Evolutionary conservation across 1,284 basidiomycete genomes (phyloP).

Genomic region (Porodaedalea pini): DNA sequence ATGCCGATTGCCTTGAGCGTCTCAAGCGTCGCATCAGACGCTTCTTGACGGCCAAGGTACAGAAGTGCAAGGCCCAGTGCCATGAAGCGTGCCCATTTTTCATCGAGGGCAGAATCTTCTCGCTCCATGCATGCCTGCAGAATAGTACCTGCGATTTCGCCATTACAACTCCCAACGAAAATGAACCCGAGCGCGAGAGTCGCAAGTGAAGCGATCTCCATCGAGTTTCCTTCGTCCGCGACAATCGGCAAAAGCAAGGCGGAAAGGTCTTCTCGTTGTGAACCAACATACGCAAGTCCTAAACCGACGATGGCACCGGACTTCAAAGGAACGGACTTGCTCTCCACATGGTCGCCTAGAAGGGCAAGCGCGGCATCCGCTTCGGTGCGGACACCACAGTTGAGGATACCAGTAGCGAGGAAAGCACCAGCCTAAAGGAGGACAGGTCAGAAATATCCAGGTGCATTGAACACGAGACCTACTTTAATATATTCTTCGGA

Average conservation of each 20-base stretch:
- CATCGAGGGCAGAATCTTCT: conserved; percentile 72
- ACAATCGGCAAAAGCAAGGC: conserved; percentile 75
- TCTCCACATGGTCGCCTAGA: conserved; percentile 88
- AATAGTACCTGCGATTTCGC: conserved; percentile 88
- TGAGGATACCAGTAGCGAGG: conserved; percentile 92
- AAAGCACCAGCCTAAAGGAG: conserved; percentile 77
- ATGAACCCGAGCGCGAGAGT: conserved; percentile 92
- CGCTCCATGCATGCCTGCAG: conserved; percentile 92
- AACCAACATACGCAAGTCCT: conserved; percentile 92
- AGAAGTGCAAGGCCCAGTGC: conserved; percentile 87
- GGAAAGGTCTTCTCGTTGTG: conserved; percentile 86
- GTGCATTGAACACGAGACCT: conserved; percentile 6
- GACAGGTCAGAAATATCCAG: conserved; percentile 8
- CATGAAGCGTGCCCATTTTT: conserved; percentile 95
- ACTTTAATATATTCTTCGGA: conserved; percentile 95
- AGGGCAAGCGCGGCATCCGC: conserved; percentile 92
- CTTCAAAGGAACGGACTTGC: conserved; percentile 81
- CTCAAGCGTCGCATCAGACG: conserved; percentile 92
- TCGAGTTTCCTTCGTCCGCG: conserved; percentile 76
- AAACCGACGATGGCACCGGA: conserved; percentile 88
- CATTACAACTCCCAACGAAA: conserved; percentile 93
- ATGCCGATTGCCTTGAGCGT: conserved; percentile 92
- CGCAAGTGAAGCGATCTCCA: conserved; percentile 87
- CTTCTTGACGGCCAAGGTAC: conserved; percentile 86
- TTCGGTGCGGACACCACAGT: conserved; percentile 88